Percentiles rank a stretch among this genome's conserved stretches.
phyloP scores from a whole-genome alignment of 768 basidiomycete species.

The Pulveroboletus sp. region DNA sequence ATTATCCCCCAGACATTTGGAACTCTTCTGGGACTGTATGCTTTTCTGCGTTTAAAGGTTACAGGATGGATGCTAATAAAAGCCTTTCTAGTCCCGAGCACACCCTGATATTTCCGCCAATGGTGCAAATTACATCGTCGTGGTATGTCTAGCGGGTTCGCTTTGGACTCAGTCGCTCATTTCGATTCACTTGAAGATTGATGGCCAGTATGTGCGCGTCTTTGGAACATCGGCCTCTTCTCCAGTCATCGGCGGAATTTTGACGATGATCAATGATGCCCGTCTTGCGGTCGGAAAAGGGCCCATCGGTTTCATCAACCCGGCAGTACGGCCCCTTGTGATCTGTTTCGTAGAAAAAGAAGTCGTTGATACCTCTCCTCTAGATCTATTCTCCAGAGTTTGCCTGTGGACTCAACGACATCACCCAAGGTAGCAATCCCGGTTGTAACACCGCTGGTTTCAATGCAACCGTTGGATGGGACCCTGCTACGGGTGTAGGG shows the following conservation, averaged over 20 bases:
- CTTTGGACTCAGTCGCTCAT: not conserved
- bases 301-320: constrained; percentile 44
- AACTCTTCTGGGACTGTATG: constrained; percentile 27
- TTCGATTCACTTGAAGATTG: constrained; percentile 2
- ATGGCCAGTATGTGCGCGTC: constrained; percentile 25
- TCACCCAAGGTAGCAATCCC: constrained; percentile 42
- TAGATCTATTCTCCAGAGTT: constrained; percentile 47
- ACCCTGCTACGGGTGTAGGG: constrained; percentile 47
- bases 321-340: constrained; percentile 27
- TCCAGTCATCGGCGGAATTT: constrained; percentile 31
- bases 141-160: constrained; percentile 10
- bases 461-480: constrained; percentile 35
- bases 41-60: not conserved
- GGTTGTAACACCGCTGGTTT: constrained; percentile 44
- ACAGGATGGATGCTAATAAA: constrained; percentile 5
- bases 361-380: not conserved
- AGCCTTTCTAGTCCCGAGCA: constrained; percentile 30
- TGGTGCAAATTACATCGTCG: constrained; percentile 31
- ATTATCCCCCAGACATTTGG: constrained; percentile 25
- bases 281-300: constrained; percentile 30
- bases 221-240: constrained; percentile 35
- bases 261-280: constrained; percentile 41
- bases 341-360: constrained; percentile 19
- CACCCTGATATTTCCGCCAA: constrained; percentile 39
- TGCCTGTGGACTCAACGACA: constrained; percentile 45